These are phyloP conservation scores for Candida suzukii DNA, from an alignment of 805 yeast species.

Conservation along the genomic window DNA sequence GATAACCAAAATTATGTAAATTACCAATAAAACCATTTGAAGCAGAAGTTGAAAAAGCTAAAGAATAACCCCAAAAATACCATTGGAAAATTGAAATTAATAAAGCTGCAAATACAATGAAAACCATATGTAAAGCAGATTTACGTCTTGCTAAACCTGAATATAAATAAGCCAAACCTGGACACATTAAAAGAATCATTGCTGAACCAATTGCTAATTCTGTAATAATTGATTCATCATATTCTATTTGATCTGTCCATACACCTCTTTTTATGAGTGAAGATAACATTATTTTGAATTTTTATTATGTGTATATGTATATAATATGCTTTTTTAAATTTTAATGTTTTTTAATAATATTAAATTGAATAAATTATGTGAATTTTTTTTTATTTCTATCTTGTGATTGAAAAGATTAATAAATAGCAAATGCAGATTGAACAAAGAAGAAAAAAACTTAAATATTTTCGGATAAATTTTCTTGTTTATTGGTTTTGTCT, in stretches of 20 bases:
- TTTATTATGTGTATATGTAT: no score
- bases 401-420: no score
- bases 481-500: no score
- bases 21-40: conserved; percentile 85
- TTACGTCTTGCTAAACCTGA: conserved; percentile 88
- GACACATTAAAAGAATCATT: conserved; percentile 84
- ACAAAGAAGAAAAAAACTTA: no score
- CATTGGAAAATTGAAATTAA: conserved; percentile 78
- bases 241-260: conserved; percentile 19
- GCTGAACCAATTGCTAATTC: conserved; percentile 57
- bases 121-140: conserved; percentile 80
- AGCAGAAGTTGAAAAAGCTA: conserved; percentile 79
- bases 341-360: no score
- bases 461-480: no score
- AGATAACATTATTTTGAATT: background rate
- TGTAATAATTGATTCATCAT: conserved; percentile 40
- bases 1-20: conserved; percentile 73
- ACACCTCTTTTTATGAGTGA: conserved; percentile 14
- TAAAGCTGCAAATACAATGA: conserved; percentile 70
- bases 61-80: conserved; percentile 98
- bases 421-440: no score
- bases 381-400: no score
- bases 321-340: background rate
- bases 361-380: no score
- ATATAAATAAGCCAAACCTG: conserved; percentile 88